A percentile compares a stretch with the other conserved stretches of the same genome.
Conservation (phyloP, 176 grass and related monocot genomes). For the Avena eriantha region DNA sequence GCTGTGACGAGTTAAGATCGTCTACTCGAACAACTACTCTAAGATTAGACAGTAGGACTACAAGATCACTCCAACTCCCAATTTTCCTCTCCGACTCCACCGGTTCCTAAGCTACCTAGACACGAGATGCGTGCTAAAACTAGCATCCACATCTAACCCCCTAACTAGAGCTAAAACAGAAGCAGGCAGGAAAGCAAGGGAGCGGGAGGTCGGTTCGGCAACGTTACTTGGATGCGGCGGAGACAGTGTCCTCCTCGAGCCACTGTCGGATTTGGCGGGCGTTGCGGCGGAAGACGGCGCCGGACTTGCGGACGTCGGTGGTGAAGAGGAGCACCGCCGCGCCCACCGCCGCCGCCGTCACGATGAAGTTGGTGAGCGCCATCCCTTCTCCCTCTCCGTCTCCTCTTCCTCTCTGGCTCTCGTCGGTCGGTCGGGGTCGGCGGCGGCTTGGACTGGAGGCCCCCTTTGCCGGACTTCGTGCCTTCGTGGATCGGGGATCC, state of each 20-base stretch:
- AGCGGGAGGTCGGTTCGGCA: background rate
- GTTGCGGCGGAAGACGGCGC: constrained; percentile 81
- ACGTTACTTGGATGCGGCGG: constrained; percentile 56
- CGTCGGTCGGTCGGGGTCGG: background rate
- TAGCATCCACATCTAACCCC: background rate
- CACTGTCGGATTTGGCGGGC: constrained; percentile 75
- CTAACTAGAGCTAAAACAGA: background rate
- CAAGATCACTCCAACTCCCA: background rate
- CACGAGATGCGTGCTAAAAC: background rate
- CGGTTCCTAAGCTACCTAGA: background rate
- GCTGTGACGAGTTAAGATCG: background rate
- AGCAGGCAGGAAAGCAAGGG: background rate
- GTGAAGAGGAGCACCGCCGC: constrained; percentile 75
- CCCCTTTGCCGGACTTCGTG: background rate
- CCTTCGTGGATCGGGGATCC: background rate
- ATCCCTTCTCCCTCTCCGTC: constrained; percentile 32
- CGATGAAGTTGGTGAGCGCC: constrained; percentile 90
- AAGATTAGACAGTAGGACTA: background rate
- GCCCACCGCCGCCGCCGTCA: constrained; percentile 68
- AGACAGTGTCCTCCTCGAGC: constrained; percentile 78
- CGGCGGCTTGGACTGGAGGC: constrained; percentile 4
- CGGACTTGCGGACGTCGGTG: constrained; percentile 81
- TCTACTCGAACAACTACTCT: background rate
- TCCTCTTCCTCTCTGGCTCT: background rate
- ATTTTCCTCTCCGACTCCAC: background rate